Evolutionary conservation across 2,329 filamentous ascomycete species (phyloP).

Genomic region (Byssothecium circinans): DNA sequence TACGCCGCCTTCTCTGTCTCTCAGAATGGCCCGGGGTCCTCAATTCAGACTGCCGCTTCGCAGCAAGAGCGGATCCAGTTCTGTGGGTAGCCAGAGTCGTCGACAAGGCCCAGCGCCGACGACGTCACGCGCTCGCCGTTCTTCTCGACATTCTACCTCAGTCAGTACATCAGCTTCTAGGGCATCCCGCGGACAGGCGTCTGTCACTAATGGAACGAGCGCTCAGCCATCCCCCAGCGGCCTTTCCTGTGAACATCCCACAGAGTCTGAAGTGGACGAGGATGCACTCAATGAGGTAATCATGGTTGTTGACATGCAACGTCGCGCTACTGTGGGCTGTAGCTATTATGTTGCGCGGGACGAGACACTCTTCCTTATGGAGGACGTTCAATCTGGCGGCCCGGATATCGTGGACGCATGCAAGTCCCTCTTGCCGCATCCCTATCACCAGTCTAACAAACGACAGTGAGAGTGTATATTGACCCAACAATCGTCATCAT

Average conservation of each 20-base stretch:
- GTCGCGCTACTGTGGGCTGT: slow-evolving; percentile 75
- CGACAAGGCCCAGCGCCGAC: slow-evolving; percentile 9
- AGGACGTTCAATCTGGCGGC: slow-evolving; percentile 72
- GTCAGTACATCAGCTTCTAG: slow-evolving; percentile 3
- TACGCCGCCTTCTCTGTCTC: not conserved
- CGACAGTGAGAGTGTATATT: slow-evolving; percentile 61
- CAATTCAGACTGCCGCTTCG: slow-evolving; percentile 10
- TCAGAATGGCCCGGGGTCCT: slow-evolving; percentile 17
- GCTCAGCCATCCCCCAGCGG: not conserved
- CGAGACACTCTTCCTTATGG: slow-evolving; percentile 72
- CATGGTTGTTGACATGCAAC: slow-evolving; percentile 76
- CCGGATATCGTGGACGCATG: slow-evolving; percentile 59
- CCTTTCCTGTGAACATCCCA: not conserved
- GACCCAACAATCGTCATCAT: slow-evolving; percentile 63
- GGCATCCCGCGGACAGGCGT: not conserved
- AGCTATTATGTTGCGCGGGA: slow-evolving; percentile 76
- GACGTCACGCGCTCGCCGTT: slow-evolving; percentile 11
- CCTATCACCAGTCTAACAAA: slow-evolving; percentile 11
- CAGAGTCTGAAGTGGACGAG: slow-evolving; percentile 39
- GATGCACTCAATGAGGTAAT: slow-evolving; percentile 68
- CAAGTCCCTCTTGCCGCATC: slow-evolving; percentile 25
- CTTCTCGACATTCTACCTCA: slow-evolving; percentile 11
- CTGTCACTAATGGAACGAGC: not conserved
- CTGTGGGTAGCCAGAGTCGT: slow-evolving; percentile 11
- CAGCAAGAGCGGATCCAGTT: slow-evolving; percentile 13